phyloP scores from a whole-genome alignment of 192 early-diverging fungal species.

The Coemansia sp. region DNA sequence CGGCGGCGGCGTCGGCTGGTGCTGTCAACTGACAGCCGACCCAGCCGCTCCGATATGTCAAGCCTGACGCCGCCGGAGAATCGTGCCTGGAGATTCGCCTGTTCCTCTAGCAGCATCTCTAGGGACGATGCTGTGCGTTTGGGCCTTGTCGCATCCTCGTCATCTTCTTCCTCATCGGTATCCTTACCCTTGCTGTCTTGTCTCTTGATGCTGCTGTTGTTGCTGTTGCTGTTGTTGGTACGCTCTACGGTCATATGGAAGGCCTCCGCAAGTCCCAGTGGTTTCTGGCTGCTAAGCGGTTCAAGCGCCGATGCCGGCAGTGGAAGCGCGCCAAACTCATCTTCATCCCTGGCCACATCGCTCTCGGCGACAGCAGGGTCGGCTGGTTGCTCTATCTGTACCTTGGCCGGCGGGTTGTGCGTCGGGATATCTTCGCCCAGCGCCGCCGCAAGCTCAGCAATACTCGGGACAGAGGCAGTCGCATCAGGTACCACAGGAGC shows the following conservation, averaged over 20 bases:
- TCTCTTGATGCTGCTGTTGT: constrained; percentile 1
- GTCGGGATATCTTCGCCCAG: constrained; percentile 45
- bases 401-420: neutral
- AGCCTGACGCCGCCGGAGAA: constrained; percentile 11
- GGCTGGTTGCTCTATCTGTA: neutral
- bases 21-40: neutral
- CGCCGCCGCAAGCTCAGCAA: constrained; percentile 44
- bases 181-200: constrained; percentile 9
- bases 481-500: constrained; percentile 14
- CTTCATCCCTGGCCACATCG: constrained; percentile 2
- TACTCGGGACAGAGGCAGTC: constrained; percentile 8
- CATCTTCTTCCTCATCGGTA: constrained; percentile 9
- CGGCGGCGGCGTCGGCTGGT: neutral
- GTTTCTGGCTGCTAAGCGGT: constrained; percentile 9
- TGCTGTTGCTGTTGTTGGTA: constrained; percentile 65
- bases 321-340: constrained; percentile 6
- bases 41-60: constrained; percentile 3
- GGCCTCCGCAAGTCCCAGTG: constrained; percentile 39
- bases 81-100: constrained; percentile 41
- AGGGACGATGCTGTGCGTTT: neutral
- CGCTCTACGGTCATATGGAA: constrained; percentile 1
- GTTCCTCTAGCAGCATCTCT: constrained; percentile 38
- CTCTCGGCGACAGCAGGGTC: neutral
- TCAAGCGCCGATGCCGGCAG: constrained; percentile 7
- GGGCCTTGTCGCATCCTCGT: neutral